Evolutionary conservation across 306 rosid genomes (phyloP), one percentile per base, ranked within the genome.

Genomic region (Medicago ruthenica): DNA sequence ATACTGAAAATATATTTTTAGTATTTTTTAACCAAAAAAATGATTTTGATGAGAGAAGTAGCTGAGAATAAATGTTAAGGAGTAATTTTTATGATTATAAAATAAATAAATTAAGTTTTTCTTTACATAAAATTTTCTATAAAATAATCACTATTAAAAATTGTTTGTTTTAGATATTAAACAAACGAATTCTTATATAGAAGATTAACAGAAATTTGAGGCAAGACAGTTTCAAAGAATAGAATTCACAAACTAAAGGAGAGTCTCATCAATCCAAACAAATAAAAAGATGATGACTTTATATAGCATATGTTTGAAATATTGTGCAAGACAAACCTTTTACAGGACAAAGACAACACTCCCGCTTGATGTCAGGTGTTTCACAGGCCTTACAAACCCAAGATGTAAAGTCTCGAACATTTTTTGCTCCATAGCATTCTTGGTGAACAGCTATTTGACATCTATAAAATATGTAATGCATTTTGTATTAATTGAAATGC

Each of bases 381-480:
- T 96, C 99, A 73, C 99, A 96, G 40, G 96, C 91, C 85, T 96
- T 96, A 87, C 99, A 96, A 75, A 96, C 97, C 99, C 99, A 96
- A 39, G 99, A 92, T 48, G 99, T 96, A 74, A 92, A 83, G 82
- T 96, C 99, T 64, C 61, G 84, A 71, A 96, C 98, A 84, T 92
- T 85, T 87, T 93, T 86, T 80, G 97, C 99, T 72, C 99, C 99
- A 81, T 96, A 96, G 87, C 99, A 96, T 85, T 96, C 99, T 86
- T 96, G 99, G 93, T 96, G 99, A 78, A 96, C 98, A 4, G 99
- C 98, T 79, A 96, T 92, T 86, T 96, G 99, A 84, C 99, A 96
- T 84, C 99, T 96, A 78, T 62, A 79, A 53, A 59, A 82, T 61
- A 86, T 20, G 66, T 20, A 76, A 58, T 14, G 75, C 69, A 63